Percentiles rank a stretch among this genome's conserved stretches.
Evolutionary conservation across 768 basidiomycete species (phyloP).

Genomic region (Suillus hirtellus): DNA sequence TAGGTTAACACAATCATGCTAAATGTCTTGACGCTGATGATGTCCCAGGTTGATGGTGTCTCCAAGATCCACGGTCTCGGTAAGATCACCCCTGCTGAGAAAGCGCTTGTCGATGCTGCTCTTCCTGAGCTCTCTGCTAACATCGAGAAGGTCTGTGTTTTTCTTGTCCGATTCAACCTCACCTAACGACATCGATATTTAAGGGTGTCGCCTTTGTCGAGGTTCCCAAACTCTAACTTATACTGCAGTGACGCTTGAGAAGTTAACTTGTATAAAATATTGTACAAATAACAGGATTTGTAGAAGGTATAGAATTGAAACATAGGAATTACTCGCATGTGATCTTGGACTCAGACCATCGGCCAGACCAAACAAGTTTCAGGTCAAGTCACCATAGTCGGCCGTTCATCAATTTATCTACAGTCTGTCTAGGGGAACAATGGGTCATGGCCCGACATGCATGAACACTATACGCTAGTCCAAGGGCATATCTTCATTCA

Average conservation of each 20-base stretch:
- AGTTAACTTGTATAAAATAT: slow-evolving; percentile 1
- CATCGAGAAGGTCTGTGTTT: slow-evolving; percentile 64
- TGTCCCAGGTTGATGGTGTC: slow-evolving; percentile 71
- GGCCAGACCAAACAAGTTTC: neutral
- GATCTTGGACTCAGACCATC: neutral
- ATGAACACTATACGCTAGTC: too few species aligned
- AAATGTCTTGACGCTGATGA: neutral
- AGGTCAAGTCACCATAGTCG: neutral
- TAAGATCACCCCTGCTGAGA: slow-evolving; percentile 67
- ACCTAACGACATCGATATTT: neutral
- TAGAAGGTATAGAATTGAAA: neutral
- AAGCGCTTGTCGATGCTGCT: slow-evolving; percentile 74
- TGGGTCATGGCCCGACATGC: too few species aligned
- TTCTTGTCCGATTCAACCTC: neutral
- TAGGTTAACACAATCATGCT: slow-evolving; percentile 32
- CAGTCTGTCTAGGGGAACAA: neutral
- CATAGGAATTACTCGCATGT: neutral
- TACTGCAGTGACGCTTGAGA: neutral
- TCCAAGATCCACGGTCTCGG: slow-evolving; percentile 83
- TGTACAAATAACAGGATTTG: neutral
- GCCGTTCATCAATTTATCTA: neutral
- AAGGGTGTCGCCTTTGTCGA: slow-evolving; percentile 30
- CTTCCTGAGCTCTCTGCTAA: slow-evolving; percentile 75
- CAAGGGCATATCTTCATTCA: too few species aligned
- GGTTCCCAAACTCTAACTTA: slow-evolving; percentile 28